Conservation (phyloP, 345 rosid species). For the Salix arbutifolia region DNA sequence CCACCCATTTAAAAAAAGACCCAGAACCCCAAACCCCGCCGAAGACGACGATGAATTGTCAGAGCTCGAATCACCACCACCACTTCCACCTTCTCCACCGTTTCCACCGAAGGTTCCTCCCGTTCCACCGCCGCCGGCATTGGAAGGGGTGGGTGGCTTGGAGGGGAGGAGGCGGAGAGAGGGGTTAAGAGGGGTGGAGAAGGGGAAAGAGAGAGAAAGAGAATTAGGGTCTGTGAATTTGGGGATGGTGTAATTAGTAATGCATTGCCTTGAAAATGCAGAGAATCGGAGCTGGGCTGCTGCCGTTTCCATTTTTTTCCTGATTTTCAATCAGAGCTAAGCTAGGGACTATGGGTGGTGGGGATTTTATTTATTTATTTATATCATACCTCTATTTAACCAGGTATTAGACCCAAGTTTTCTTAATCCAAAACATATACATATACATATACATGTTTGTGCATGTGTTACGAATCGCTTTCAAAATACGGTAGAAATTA, state of each 20-base stretch:
- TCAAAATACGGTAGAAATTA: no score
- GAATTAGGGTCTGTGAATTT: not conserved
- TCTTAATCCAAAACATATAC: no score
- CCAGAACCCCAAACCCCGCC: slow-evolving; percentile 46
- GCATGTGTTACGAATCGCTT: no score
- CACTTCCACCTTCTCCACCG: slow-evolving; percentile 2
- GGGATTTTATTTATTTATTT: no score
- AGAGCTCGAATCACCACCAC: slow-evolving; percentile 9
- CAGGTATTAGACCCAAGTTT: no score
- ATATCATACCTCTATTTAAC: no score
- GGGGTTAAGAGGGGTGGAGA: not conserved
- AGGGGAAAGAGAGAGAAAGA: slow-evolving; percentile 4
- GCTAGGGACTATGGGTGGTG: not conserved
- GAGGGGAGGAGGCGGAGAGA: slow-evolving; percentile 11
- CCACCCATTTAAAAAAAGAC: slow-evolving; percentile 77
- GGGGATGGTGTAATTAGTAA: not conserved
- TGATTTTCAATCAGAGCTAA: not conserved
- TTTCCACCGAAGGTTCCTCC: slow-evolving; percentile 5
- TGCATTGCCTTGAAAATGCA: not conserved
- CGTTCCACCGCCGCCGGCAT: slow-evolving; percentile 10
- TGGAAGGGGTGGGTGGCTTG: not conserved
- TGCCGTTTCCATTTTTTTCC: slow-evolving; percentile 8
- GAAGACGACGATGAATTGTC: slow-evolving; percentile 27
- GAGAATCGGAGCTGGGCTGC: slow-evolving; percentile 13
- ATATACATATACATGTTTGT: no score